Conservation (phyloP, 2,329 filamentous ascomycete genomes). For the Sporothrix mexicana region DNA sequence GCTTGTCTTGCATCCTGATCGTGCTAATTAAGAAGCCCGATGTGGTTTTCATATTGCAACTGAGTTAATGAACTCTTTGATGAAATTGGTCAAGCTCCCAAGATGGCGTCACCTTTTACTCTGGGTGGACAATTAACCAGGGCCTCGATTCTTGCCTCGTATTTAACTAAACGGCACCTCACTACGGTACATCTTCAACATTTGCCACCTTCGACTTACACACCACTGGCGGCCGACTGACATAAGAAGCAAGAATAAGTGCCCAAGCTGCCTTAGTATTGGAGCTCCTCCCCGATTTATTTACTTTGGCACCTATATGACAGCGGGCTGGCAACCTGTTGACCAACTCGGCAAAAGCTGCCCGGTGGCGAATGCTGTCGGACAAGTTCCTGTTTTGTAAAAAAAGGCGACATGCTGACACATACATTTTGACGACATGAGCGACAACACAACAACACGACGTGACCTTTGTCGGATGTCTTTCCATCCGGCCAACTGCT, state of each 20-base stretch:
- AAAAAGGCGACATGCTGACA: conserved; percentile 7
- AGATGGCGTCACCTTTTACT: neutral
- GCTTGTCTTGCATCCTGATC: neutral
- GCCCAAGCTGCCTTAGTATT: conserved; percentile 5
- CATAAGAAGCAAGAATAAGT: neutral
- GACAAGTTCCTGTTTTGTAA: neutral
- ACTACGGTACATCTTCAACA: neutral
- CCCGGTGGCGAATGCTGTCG: neutral
- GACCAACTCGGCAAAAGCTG: neutral
- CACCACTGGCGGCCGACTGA: neutral
- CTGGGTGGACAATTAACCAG: conserved; percentile 5
- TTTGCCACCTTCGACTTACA: conserved; percentile 19
- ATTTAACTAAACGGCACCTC: neutral
- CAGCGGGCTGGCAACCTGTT: neutral
- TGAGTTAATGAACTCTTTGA: too few relatives aligned
- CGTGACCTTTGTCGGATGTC: conserved; percentile 8
- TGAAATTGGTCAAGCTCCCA: neutral
- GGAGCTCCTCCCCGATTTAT: neutral
- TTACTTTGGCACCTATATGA: neutral
- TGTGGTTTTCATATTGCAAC: too few relatives aligned
- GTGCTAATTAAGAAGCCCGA: neutral
- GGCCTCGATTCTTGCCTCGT: neutral
- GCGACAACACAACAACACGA: neutral
- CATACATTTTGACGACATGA: neutral
- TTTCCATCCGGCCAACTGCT: neutral